These are phyloP conservation scores for Lithospermum erythrorhizon DNA, from an alignment of 257 asterid species.

Conservation along the genomic window DNA sequence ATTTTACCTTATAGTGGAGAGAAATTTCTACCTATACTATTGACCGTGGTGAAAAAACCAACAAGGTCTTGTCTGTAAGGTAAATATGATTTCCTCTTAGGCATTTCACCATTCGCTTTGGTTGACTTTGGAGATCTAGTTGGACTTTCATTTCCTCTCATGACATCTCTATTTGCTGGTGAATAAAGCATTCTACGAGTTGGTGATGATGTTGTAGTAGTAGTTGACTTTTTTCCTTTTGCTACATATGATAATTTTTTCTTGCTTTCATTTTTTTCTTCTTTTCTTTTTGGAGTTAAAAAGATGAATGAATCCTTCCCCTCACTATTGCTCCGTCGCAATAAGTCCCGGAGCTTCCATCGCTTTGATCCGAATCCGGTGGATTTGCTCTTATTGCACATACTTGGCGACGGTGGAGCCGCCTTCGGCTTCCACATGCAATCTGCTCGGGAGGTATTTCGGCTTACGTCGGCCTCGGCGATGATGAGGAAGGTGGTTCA, in stretches of 20 bases:
- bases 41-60: conserved; percentile 55
- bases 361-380: conserved; percentile 70
- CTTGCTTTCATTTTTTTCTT: conserved; percentile 17
- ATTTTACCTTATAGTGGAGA: conserved; percentile 21
- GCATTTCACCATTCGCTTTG: conserved; percentile 24
- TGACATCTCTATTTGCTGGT: background rate
- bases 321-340: conserved; percentile 80
- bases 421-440: conserved; percentile 69
- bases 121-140: conserved; percentile 39
- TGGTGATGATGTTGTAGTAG: too few species aligned
- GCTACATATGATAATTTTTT: conserved; percentile 18
- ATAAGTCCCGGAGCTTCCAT: conserved; percentile 62
- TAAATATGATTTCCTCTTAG: conserved; percentile 60
- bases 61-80: conserved; percentile 71
- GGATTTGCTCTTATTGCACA: conserved; percentile 71
- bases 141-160: too few species aligned
- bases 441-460: conserved; percentile 52
- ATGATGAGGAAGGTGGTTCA: conserved; percentile 19
- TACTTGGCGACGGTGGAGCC: conserved; percentile 31
- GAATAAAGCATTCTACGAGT: conserved; percentile 14
- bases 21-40: conserved; percentile 29
- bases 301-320: conserved; percentile 66
- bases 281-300: conserved; percentile 37
- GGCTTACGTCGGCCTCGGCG: conserved; percentile 52
- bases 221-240: background rate